Base-by-base conservation (phyloP, 2,329 filamentous ascomycete genomes). In the Hysterium pulicare region DNA sequence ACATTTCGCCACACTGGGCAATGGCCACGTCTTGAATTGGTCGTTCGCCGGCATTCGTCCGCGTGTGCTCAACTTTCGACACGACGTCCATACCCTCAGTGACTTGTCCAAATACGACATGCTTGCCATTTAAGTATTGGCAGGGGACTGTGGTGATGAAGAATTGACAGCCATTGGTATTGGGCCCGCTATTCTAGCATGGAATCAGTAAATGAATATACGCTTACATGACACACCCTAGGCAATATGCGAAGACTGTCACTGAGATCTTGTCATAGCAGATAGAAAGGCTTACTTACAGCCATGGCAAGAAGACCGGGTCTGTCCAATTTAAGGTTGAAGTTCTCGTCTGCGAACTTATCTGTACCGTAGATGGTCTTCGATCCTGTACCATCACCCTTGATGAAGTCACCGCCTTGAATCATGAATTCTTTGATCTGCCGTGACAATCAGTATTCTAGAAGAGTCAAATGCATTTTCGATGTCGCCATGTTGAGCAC, bases 381-480 rank as follows among this genome's bases (percentile, higher is more conserved):
- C 35, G 84, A 90, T 7, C 93, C 93, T 1, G 88, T 94, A 39
- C 93, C 93, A 67, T 97, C 13, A 13, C 24, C 24, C 7, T 13
- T 7, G 33, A 95, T 74, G 67, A 97, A 97, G 68, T 98, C 93
- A 41, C 93, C 93, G 34, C 91, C 91, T 68, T 98, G 93, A 59
- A 93, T 87, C 91, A 97, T 97, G 72, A 97, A 96, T 59, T 87
- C 86, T 70, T 87, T 87, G 66, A 96, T 95, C 88, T 94, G 44
- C 7, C 10, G 24, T 21, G 34, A 26, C 37, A 32, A 22, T 48
- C 22, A 40, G 40, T 40, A 31, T 34, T 22, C 3, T 17, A 37
- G 3, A 24, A 36, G 21, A 9, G 33, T 6, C 11, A 17, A 23
- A 11, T 11, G 10, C n/a, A n/a, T n/a, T n/a, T n/a, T n/a, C n/a